A percentile compares a stretch with the other conserved stretches of the same genome.
These are phyloP conservation scores for Chrysanthemum makinoi DNA, from an alignment of 129 eudicot species.

Conservation along the genomic window DNA sequence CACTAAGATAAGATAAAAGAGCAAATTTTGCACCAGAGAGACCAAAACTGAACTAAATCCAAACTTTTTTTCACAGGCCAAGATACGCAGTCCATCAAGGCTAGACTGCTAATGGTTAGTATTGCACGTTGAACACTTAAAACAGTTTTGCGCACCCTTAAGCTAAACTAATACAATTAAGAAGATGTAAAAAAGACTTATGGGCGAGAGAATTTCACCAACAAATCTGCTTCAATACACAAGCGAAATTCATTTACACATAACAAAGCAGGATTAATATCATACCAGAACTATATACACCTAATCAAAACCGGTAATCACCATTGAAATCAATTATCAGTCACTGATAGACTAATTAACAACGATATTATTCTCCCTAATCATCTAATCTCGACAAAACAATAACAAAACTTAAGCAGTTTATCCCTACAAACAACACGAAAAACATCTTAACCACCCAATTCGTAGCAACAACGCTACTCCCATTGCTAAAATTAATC, in stretches of 20 bases:
- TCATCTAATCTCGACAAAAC: constrained; percentile 9
- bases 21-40: too few species aligned
- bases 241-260: neutral
- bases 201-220: neutral
- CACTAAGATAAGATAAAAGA: too few species aligned
- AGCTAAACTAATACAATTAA: neutral
- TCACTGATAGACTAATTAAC: constrained; percentile 11
- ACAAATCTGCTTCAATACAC: neutral
- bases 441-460: neutral
- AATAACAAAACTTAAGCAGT: neutral
- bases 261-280: constrained; percentile 2
- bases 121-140: too few species aligned
- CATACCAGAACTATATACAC: neutral
- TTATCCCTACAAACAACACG: constrained; percentile 8
- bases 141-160: too few species aligned
- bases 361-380: constrained; percentile 1
- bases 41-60: too few species aligned
- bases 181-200: neutral
- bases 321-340: constrained; percentile 12
- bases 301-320: constrained; percentile 21
- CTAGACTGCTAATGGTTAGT: too few species aligned
- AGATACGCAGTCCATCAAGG: too few species aligned
- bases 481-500: constrained; percentile 25
- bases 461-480: neutral
- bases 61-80: too few species aligned